These are phyloP conservation scores for Rubus parviflorus DNA, from an alignment of 306 rosid genomes.

Conservation along the genomic window DNA sequence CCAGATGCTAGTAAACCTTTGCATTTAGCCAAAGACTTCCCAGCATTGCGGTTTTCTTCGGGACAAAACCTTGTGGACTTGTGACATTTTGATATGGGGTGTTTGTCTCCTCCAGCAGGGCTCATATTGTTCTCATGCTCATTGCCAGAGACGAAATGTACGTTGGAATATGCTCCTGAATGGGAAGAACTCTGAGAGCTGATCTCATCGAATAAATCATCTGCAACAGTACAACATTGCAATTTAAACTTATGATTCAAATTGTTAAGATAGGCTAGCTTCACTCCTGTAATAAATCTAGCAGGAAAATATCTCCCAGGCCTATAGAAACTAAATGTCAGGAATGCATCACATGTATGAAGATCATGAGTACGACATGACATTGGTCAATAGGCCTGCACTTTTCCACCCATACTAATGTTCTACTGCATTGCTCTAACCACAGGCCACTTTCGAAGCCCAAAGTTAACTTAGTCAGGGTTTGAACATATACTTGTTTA, in stretches of 20 bases:
- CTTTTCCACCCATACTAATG: not conserved
- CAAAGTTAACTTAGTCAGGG: not conserved
- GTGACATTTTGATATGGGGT: conserved; percentile 40
- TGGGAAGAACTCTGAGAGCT: conserved; percentile 74
- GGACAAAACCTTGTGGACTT: conserved; percentile 56
- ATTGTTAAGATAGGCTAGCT: conserved; percentile 1
- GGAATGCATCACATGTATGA: not conserved
- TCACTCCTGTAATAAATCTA: not conserved
- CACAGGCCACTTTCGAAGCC: conserved; percentile 1
- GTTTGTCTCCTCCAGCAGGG: conserved; percentile 43
- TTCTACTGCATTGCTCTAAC: not conserved
- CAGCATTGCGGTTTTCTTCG: conserved; percentile 34
- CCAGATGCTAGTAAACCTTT: conserved; percentile 34
- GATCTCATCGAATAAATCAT: conserved; percentile 60
- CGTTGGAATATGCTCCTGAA: conserved; percentile 59
- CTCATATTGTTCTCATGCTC: conserved; percentile 41
- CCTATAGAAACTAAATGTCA: not conserved
- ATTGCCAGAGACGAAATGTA: conserved; percentile 45
- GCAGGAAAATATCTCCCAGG: not conserved
- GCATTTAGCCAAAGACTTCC: conserved; percentile 27
- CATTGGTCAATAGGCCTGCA: not conserved
- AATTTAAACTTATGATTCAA: conserved; percentile 15
- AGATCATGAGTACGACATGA: not conserved
- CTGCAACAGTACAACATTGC: conserved; percentile 49
- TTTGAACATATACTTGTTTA: not conserved